Evolutionary conservation across 192 early-diverging fungal species (phyloP), one percentile per base, ranked within the genome.

Genomic region (Coemansia sp.): DNA sequence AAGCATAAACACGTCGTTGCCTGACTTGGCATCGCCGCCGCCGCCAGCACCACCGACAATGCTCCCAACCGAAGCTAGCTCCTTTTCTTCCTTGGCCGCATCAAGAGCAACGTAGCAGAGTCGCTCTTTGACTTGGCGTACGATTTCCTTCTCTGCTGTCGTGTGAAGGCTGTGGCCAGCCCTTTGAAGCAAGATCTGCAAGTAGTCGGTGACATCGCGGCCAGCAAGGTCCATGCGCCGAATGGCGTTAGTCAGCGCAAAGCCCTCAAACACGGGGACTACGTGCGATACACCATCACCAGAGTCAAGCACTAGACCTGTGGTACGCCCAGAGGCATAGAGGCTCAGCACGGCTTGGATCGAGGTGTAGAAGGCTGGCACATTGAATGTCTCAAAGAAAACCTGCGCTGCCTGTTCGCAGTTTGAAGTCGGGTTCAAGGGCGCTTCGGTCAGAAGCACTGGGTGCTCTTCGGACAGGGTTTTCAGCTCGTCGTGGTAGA

Each of bases 341-440:
- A 99, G 88, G 67, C 94, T 92, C 43, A 99, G 87, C 3, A 99
- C 95, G 31, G 97, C 97, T 81, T 99, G 97, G 64, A 99, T 93
- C 45, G 94, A 95, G 37, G 94, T 90, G 82, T 94, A 98, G 40
- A 99, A 86, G 23, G 97, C 95, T 3, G 97, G 97, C 11, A 96
- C 94, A 51, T 99, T 99, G 82, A 99, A 99, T 1, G 96, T 99
- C 69, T 99, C 97, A 68, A 99, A 99, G 75, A 99, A 94, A 63
- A 98, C 93, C 72, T 97, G 94, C 21, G 94, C 95, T 5, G 93
- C 94, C 51, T 88, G 84, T 65, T 99, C 97, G 59, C 97, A 88
- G 80, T 99, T 96, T 53, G 86, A 77, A 46, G 90, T 85, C 9
- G 97, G 95, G 68, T 99, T 99, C 42, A 96, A 82, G 35, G 97